A percentile compares a stretch with the other conserved stretches of the same genome.
phyloP scores from a whole-genome alignment of 108 stramenopile genomes.

The Discostella stelligeroides region DNA sequence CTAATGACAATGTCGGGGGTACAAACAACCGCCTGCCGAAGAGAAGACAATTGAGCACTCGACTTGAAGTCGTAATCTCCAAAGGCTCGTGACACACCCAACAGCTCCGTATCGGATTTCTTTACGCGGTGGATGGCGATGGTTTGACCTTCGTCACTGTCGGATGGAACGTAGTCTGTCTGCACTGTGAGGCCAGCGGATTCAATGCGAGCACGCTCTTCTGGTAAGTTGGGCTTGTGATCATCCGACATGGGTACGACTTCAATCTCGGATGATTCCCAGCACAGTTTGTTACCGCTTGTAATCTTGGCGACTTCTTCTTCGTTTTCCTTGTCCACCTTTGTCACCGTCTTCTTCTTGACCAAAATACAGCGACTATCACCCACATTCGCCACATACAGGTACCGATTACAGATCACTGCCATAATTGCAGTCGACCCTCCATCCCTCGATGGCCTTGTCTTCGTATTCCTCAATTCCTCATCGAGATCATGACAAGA shows the following conservation, averaged over 20 bases:
- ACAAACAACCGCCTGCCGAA: constrained; percentile 82
- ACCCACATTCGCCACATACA: constrained; percentile 89
- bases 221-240: constrained; percentile 89
- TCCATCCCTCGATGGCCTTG: constrained; percentile 35
- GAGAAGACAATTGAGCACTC: constrained; percentile 59
- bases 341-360: constrained; percentile 26
- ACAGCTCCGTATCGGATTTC: constrained; percentile 44
- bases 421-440: constrained; percentile 86
- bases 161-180: constrained; percentile 30
- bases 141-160: constrained; percentile 47
- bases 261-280: constrained; percentile 7
- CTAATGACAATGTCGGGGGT: constrained; percentile 78
- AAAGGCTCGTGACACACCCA: constrained; percentile 88
- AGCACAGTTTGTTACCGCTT: constrained; percentile 4
- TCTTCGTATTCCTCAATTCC: constrained; percentile 42
- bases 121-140: constrained; percentile 31
- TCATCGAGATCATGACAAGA: constrained; percentile 61
- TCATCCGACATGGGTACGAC: constrained; percentile 80
- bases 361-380: constrained; percentile 89
- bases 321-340: constrained; percentile 17
- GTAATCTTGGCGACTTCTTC: not conserved
- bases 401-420: constrained; percentile 52
- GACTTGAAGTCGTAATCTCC: constrained; percentile 94
- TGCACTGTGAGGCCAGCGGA: constrained; percentile 71
- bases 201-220: constrained; percentile 80